Base-by-base conservation (phyloP, 83 land plant species). In the Diphasiastrum complanatum region DNA sequence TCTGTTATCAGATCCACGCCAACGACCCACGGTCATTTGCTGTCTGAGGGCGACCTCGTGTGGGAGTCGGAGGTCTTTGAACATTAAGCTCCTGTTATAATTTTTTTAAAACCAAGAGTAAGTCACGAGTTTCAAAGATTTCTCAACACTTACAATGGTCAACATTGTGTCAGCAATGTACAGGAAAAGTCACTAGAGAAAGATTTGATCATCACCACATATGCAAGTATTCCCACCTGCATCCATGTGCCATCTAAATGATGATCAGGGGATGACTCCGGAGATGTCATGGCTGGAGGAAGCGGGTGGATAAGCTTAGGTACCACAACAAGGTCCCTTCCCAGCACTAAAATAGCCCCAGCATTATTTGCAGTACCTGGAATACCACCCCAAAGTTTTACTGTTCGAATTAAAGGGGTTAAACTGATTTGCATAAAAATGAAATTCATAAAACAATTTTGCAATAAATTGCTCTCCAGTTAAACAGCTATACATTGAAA, bases 301-400 rank as follows among this genome's bases (percentile, higher is more conserved):
- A 87, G 73, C 19, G 93, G 93, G 79, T 87, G 93, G 36, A 87
- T 87, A 41, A 87, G 67, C 62, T 87, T 87, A 29, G 93, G 93
- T 33, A 87, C 93, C 23, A 87, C 75, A 3, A 84, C 89, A 47
- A 87, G 55, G 1, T 81, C 88, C 56, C 92, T 60, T 6, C 92
- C 92, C 54, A 87, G 61, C 6, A 87, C 92, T 12, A 87, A 65
- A 60, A 87, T 73, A 11, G 93, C 88, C 28, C 89, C 89, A 57
- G 93, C 93, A 80, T 87, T 87, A 56, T 87, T 87, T 65, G 93
- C 89, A 10, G 93, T 84, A 10, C 93, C 93, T 87, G 72, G 4
- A 45, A 36, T 64, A 30, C 2, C 27, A 57, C 27, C 30, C 23
- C 47, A 60, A 27, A 30, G 22, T 16, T 25, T 8, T 40, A 60